Percentiles rank a stretch among this genome's conserved stretches.
These are phyloP conservation scores for Colletotrichum liriopes DNA, from an alignment of 2,329 filamentous ascomycete species.

Conservation along the genomic window DNA sequence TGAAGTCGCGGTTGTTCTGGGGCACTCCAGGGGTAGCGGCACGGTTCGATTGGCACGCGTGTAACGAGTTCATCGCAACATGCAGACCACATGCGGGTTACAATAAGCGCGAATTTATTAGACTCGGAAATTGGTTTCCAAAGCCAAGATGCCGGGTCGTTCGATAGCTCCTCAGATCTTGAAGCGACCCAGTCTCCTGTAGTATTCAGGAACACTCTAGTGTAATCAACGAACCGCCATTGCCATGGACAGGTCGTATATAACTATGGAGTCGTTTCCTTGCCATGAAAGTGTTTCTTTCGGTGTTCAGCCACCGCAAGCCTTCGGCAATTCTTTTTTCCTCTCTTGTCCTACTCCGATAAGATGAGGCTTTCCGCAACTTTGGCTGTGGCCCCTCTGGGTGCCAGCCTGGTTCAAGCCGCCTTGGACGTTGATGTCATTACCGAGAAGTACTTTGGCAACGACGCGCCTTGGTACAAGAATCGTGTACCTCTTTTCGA, in stretches of 20 bases:
- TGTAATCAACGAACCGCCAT: background rate
- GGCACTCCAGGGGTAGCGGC: conserved; percentile 1
- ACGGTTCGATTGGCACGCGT: conserved; percentile 30
- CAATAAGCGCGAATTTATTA: conserved; percentile 7
- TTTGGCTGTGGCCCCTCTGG: conserved; percentile 3
- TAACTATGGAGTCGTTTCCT: background rate
- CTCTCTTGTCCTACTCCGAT: background rate
- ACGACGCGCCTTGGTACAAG: conserved; percentile 30
- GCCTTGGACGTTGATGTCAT: conserved; percentile 16
- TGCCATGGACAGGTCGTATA: background rate
- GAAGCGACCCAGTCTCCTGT: background rate
- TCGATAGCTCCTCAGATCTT: background rate
- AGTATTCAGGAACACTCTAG: background rate
- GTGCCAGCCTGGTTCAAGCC: conserved; percentile 11
- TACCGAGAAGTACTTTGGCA: conserved; percentile 28
- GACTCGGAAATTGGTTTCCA: background rate
- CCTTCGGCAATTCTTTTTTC: background rate
- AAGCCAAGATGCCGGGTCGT: conserved; percentile 12
- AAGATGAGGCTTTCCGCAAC: conserved; percentile 26
- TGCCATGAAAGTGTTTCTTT: background rate
- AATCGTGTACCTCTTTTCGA: conserved; percentile 25
- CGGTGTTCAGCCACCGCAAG: background rate
- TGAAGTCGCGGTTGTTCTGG: conserved; percentile 15
- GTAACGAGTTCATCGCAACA: conserved; percentile 1
- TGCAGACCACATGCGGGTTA: conserved; percentile 10